Evolutionary conservation across 192 early-diverging fungal species (phyloP), one percentile per base, ranked within the genome.

Genomic region (Coemansia sp.): DNA sequence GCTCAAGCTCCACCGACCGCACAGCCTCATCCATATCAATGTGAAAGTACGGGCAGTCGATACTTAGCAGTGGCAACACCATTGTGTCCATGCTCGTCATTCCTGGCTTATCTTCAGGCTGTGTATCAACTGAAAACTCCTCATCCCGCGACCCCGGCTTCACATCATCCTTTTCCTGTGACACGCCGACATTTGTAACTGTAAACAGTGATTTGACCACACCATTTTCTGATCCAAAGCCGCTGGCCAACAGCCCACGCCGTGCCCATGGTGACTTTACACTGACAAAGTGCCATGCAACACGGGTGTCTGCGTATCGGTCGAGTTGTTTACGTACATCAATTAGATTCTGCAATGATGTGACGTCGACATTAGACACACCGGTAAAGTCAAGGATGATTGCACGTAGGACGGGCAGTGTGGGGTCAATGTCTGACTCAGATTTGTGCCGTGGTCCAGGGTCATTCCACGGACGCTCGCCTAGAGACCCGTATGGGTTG

Each of bases 331-430:
- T 67, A 24, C 84, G 80, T 12, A 86, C 71, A 37, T 93, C 91
- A 7, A 89, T 68, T 4, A 97, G 82, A 34, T 82, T 82, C 66
- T 92, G 89, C 37, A 91, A 61, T 15, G 91, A 93, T 1, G 93
- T 91, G 17, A 86, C 84, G 63, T 97, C 94, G 44, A 95, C 82
- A 34, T 84, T 65, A 37, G 89, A 87, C 18, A 95, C 92, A 20
- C 84, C 86, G 0, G 86, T 79, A 52, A 97, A 86, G 66, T 97
- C 94, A 56, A 97, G 83, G 28, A 97, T 79, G 20, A 94, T 68
- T 1, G 92, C 87, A 20, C 84, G 78, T 18, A 95, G 76, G 4
- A 73, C 60, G 10, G 87, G 86, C 64, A 67, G 48, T 7, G 63
- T 56, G 2, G 14, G 21, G 47, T 83, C 82, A 7, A 84, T 76